Evolutionary conservation across 2,329 filamentous ascomycete species (phyloP).

Genomic region (Calonectria montana): DNA sequence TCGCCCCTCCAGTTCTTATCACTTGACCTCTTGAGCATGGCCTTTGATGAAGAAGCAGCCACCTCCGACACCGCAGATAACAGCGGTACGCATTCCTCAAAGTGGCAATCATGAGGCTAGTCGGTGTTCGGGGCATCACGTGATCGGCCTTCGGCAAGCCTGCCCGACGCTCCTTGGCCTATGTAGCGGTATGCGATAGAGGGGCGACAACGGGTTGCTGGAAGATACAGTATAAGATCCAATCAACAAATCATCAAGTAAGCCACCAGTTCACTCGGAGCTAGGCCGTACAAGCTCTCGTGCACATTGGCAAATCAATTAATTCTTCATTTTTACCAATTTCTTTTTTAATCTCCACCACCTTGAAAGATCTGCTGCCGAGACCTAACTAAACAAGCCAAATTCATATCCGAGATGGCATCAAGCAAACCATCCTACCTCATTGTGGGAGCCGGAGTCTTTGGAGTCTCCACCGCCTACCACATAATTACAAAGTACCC

Average conservation of each 20-base stretch:
- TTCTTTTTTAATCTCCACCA: not conserved
- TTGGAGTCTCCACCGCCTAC: slow-evolving; percentile 74
- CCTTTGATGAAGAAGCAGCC: not conserved
- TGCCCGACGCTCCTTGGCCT: not conserved
- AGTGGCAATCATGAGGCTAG: not conserved
- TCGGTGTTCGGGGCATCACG: not conserved
- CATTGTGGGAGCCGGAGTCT: slow-evolving; percentile 74
- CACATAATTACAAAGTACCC: slow-evolving; percentile 66
- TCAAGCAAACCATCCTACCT: slow-evolving; percentile 55
- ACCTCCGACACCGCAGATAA: slow-evolving; percentile 7
- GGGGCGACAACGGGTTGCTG: not conserved
- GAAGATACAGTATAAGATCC: slow-evolving; percentile 5
- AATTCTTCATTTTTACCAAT: not conserved
- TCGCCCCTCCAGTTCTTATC: slow-evolving; percentile 9
- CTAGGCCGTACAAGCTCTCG: not conserved
- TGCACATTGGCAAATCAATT: not conserved
- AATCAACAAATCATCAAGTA: slow-evolving; percentile 4
- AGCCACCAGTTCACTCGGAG: not conserved
- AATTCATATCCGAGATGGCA: slow-evolving; percentile 31
- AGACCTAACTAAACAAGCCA: not conserved
- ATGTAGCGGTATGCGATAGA: not conserved
- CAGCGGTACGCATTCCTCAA: not conserved
- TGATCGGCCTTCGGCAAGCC: not conserved
- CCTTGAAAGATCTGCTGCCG: not conserved
- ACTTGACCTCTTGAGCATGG: not conserved